Base-by-base conservation (phyloP, 495 filamentous ascomycete genomes). In the Annulohypoxylon maeteangense region DNA sequence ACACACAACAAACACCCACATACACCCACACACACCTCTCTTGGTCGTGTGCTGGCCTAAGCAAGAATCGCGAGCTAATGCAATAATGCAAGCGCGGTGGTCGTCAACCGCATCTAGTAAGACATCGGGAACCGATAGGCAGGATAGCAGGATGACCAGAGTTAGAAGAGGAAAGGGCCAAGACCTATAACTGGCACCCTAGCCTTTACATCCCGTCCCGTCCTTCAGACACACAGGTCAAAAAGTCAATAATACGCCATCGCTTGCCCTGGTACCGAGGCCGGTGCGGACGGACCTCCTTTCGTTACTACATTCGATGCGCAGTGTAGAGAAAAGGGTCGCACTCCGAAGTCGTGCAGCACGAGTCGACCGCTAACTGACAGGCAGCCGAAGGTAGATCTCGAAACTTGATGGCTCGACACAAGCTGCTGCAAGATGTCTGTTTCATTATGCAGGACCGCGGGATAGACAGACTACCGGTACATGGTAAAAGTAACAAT, bases 331-430 rank as follows among this genome's bases (percentile, higher is more conserved):
- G 32, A 57, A 44, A 62, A 32, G 61, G 22, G 61, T 66, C 56
- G 62, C 65, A 73, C 54, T 56, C 65, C 60, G 70, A 51, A 53
- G 57, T 68, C 65, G 65, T 65, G 62, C 54, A 56, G 62, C 34
- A 31, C 14, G 47, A 40, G 47, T 29, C 47, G 36, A 32, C 54
- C 32, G 54, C 44, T n/a, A 50, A 25, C 16, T 42, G n/a, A n/a
- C n/a, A 65, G 47, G 47, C 54, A 48, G 31, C 50, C 48, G 23
- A 65, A 3, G 32, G 65, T 1, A 59, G 40, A 62, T 64, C 31
- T 65, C 48, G 38, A 61, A 50, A 57, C 58, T 67, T 25, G 60
- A 53, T 38, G 42, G 54, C 55, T 68, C 31, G 69, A 55, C 64
- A 50, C 55, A 63, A 50, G 53, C 29, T 44, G 61, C 70, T 57